Conservation (phyloP, 176 grass and related monocot species). For the Avena sativa region DNA sequence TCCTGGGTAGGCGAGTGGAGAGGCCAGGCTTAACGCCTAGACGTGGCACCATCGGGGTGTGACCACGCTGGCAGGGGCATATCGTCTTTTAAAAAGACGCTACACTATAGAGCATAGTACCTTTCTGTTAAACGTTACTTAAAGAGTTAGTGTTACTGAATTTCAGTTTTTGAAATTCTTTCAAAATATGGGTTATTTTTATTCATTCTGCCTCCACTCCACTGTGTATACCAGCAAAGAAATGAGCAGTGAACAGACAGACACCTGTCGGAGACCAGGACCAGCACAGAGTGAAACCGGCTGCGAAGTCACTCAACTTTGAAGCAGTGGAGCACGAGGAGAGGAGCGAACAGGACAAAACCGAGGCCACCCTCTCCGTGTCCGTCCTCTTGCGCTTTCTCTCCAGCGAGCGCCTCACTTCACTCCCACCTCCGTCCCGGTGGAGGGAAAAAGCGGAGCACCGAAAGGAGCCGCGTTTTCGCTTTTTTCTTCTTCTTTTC, state of each 20-base stretch:
- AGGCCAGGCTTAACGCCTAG: too few species aligned
- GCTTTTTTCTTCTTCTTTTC: not conserved
- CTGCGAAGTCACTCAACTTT: not conserved
- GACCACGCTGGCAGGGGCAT: too few species aligned
- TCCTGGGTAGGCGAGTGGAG: too few species aligned
- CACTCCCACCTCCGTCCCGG: constrained; percentile 15
- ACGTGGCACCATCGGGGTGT: too few species aligned
- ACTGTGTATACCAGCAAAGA: not conserved
- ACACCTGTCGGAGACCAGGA: not conserved
- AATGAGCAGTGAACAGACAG: not conserved
- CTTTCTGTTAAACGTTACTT: too few species aligned
- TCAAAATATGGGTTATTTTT: too few species aligned
- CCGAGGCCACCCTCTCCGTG: not conserved
- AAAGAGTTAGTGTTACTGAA: too few species aligned
- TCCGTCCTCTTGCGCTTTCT: constrained; percentile 8
- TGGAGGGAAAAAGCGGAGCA: constrained; percentile 56
- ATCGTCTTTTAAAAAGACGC: too few species aligned
- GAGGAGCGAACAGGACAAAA: not conserved
- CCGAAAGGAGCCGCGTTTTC: constrained; percentile 57
- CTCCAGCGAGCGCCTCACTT: constrained; percentile 5
- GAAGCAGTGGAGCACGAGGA: not conserved
- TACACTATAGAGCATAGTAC: too few species aligned
- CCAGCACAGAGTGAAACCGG: not conserved
- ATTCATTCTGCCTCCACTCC: too few species aligned
- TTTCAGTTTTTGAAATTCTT: too few species aligned